Percentiles rank a stretch among this genome's conserved stretches.
phyloP scores from a whole-genome alignment of 352 stramenopile species.

The Globisporangium radiosum region DNA sequence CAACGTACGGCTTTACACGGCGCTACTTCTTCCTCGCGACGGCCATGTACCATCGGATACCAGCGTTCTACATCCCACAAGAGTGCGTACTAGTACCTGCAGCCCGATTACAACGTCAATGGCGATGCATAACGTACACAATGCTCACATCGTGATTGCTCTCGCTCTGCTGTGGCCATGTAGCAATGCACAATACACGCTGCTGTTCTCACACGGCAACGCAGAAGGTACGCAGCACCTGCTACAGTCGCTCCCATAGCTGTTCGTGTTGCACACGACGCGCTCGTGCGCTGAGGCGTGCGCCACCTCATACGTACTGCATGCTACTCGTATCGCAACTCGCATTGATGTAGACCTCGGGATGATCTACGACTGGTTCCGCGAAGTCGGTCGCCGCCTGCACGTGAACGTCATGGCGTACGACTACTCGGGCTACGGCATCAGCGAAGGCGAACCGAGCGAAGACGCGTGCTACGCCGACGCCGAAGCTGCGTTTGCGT shows the following conservation, averaged over 20 bases:
- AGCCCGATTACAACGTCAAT: no score
- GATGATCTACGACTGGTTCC: constrained; percentile 97
- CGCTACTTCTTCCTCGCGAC: constrained; percentile 94
- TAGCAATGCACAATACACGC: constrained; percentile 89
- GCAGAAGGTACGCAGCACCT: constrained; percentile 74
- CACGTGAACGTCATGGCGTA: constrained; percentile 88
- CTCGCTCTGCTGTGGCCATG: not conserved
- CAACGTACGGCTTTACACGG: constrained; percentile 69
- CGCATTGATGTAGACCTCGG: constrained; percentile 75
- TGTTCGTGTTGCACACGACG: no score
- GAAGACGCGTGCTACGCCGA: constrained; percentile 95
- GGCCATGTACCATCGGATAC: constrained; percentile 83
- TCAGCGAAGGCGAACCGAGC: constrained; percentile 88
- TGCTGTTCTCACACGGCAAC: constrained; percentile 97
- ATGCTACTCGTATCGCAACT: not conserved
- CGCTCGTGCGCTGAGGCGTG: no score
- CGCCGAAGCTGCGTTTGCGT: constrained; percentile 93
- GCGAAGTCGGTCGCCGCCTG: constrained; percentile 81
- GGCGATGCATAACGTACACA: not conserved
- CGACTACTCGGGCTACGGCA: constrained; percentile 98
- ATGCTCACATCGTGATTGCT: not conserved
- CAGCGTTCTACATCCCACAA: constrained; percentile 93
- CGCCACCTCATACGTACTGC: not conserved
- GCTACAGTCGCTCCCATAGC: not conserved
- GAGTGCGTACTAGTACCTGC: constrained; percentile 34